Evolutionary conservation across 805 yeast genomes (phyloP), one percentile per base, ranked within the genome.

Genomic region (Wickerhamiella shivajii): DNA sequence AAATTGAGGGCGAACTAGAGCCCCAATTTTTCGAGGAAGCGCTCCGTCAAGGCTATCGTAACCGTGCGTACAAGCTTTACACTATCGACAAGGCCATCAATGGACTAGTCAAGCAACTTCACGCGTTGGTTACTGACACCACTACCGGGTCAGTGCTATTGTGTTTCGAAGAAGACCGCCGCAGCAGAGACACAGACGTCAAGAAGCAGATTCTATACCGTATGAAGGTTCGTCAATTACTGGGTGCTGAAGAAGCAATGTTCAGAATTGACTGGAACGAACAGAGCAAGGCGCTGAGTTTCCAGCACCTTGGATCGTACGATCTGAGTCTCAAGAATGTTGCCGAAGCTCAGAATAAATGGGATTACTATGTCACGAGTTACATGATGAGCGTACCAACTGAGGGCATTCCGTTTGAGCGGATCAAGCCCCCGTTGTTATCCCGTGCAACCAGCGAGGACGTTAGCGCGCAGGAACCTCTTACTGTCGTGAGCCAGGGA

Each of bases 21-120:
- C 93, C 81, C 42, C 90, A 77, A 55, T 75, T 84, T 77, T 92
- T 79, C 54, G 99, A 90, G 60, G 98, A 90, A 56, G 70, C 93
- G 12, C 59, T 90, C 39, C 80, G 99, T 42, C 96, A 87, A 62
- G 95, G 92, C 0, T 90, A 79, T 60, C 71, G 90, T 49, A 90
- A 87, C 58, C 77, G 75, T 41, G 98, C 97, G 0, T 90, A 79
- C 61, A 83, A 83, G 53, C 59, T 90, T 37, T 87, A 84, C 60
- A 87, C 97, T 1, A 68, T 90, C 40, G 96, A 90, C 54, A 90
- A 85, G 58, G 93, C 85, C 17, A 70, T 84, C 14, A 93, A 83
- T 49, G 69, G 79, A 8, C 53, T 78, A 23, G 74, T 75, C 9
- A 90, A 90, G 55, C 94, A 90, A 53, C 71, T 84, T 55, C 96